phyloP scores from a whole-genome alignment of 768 basidiomycete genomes.

The Tulasnella sp. region DNA sequence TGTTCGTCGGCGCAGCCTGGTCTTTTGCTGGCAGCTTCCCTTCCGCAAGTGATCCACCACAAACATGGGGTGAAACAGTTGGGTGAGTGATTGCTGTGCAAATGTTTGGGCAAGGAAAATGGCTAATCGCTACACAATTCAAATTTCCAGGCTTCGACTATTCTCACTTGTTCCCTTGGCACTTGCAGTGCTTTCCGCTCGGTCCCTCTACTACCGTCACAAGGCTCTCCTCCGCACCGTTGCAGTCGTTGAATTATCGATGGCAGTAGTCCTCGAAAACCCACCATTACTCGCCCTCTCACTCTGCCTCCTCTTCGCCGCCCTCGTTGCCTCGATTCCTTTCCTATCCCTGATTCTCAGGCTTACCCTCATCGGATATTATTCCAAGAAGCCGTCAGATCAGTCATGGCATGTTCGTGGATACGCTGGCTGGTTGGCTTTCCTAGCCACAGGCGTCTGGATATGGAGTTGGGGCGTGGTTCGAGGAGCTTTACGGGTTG shows the following conservation, averaged over 20 bases:
- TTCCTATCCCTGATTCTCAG: constrained; percentile 77
- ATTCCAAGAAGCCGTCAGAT: constrained; percentile 44
- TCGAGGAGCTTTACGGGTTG: constrained; percentile 70
- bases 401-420: constrained; percentile 53
- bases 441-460: constrained; percentile 53
- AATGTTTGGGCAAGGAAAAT: constrained; percentile 28
- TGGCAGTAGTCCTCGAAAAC: constrained; percentile 63
- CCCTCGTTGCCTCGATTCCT: constrained; percentile 69
- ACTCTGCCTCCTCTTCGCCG: constrained; percentile 62
- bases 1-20: constrained; percentile 73
- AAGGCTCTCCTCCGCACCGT: constrained; percentile 58
- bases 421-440: constrained; percentile 75
- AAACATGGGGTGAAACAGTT: constrained; percentile 77
- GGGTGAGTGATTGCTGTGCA: constrained; percentile 50
- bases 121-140: constrained; percentile 35
- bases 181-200: constrained; percentile 65
- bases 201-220: constrained; percentile 50
- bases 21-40: constrained; percentile 78
- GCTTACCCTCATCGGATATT: constrained; percentile 66
- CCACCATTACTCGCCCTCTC: constrained; percentile 74
- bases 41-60: constrained; percentile 51
- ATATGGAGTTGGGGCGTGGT: constrained; percentile 77
- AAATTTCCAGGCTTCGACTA: constrained; percentile 56
- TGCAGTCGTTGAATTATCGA: constrained; percentile 53
- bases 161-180: constrained; percentile 73